Conservation (phyloP, 345 rosid species). For the Melaleuca alternifolia region DNA sequence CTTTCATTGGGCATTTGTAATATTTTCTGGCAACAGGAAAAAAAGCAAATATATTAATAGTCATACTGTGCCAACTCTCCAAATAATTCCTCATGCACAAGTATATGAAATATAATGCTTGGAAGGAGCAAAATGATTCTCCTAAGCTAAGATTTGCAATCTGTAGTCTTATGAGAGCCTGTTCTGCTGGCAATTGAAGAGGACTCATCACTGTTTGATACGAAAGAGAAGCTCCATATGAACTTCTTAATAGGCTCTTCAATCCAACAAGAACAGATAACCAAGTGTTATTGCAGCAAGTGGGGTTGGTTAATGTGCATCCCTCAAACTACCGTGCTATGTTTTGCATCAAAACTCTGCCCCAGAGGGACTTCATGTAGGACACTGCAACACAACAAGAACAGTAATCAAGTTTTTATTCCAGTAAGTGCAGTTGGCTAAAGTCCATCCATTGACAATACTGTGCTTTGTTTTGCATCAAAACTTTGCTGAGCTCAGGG, state of each 20-base stretch:
- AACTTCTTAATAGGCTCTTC: neutral
- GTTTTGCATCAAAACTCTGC: neutral
- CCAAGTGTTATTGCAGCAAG: neutral
- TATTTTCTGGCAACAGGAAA: neutral
- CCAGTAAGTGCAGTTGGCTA: neutral
- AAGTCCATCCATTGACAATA: neutral
- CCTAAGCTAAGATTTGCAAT: neutral
- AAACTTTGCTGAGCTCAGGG: neutral
- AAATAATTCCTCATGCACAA: neutral
- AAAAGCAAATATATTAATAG: neutral
- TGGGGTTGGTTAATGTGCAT: neutral
- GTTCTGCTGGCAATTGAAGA: neutral
- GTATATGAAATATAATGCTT: neutral
- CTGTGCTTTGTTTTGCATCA: neutral
- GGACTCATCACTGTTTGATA: neutral
- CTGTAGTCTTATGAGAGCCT: neutral
- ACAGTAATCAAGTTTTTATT: neutral
- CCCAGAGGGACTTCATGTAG: neutral
- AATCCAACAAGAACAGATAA: neutral
- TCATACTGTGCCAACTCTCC: neutral
- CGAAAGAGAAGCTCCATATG: neutral
- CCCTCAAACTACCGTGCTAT: neutral
- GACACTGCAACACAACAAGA: neutral
- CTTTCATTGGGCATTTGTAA: neutral
- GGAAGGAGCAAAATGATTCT: neutral